phyloP scores from a whole-genome alignment of 495 filamentous ascomycete genomes.

The Neurospora sp. region DNA sequence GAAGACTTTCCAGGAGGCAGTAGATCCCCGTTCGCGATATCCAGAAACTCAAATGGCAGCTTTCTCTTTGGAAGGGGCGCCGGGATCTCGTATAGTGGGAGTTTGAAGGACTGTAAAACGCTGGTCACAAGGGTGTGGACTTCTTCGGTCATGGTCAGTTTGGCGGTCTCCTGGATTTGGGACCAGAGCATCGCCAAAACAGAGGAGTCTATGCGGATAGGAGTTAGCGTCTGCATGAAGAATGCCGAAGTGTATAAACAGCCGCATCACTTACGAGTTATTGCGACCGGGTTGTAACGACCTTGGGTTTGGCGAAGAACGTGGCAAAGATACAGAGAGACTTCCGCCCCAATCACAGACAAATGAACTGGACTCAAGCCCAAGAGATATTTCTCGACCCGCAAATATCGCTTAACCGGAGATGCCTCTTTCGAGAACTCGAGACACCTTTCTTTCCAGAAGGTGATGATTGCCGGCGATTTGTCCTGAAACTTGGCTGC shows the following conservation, averaged over 20 bases:
- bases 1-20: conserved; percentile 1
- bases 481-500: conserved; percentile 13
- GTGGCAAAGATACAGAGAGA: conserved; percentile 36
- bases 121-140: conserved; percentile 1
- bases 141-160: conserved; percentile 4
- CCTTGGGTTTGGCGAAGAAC: conserved; percentile 23
- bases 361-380: conserved; percentile 20
- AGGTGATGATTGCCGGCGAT: conserved; percentile 4
- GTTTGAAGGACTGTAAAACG: neutral
- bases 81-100: neutral
- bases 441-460: conserved; percentile 13
- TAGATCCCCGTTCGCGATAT: neutral
- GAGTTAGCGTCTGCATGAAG: neutral
- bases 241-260: neutral
- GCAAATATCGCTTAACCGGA: conserved; percentile 28
- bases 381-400: conserved; percentile 34
- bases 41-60: conserved; percentile 6
- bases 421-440: conserved; percentile 24
- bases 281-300: neutral
- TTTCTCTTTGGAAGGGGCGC: neutral
- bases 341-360: conserved; percentile 28
- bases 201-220: neutral
- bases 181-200: conserved; percentile 11
- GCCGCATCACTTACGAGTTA: neutral
- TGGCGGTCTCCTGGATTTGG: neutral